Percentiles rank a stretch among this genome's conserved stretches.
These are phyloP conservation scores for Cardiospermum halicacabum DNA, from an alignment of 345 rosid genomes.

Conservation along the genomic window DNA sequence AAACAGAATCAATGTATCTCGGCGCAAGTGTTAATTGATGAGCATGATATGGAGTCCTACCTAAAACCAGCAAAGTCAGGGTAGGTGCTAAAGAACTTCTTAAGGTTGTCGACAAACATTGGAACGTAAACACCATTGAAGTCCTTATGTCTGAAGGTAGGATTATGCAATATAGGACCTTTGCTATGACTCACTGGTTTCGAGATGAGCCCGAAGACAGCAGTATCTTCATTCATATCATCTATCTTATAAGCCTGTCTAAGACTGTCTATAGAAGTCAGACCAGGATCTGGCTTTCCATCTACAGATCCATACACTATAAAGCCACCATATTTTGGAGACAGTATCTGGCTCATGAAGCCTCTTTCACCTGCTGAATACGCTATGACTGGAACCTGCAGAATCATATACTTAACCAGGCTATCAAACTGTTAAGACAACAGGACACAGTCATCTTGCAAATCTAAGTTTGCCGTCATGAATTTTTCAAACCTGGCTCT, in stretches of 20 bases:
- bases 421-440: background rate
- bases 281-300: conserved; percentile 37
- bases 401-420: background rate
- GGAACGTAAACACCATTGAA: conserved; percentile 56
- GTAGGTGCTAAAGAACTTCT: conserved; percentile 44
- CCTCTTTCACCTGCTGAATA: conserved; percentile 57
- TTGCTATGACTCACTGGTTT: conserved; percentile 66
- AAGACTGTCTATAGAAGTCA: conserved; percentile 42
- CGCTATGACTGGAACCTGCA: conserved; percentile 46
- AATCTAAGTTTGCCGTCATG: background rate
- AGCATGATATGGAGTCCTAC: conserved; percentile 16
- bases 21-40: background rate
- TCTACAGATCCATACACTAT: conserved; percentile 50
- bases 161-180: conserved; percentile 62
- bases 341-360: conserved; percentile 50
- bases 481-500: conserved; percentile 30
- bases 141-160: conserved; percentile 41
- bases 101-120: conserved; percentile 54
- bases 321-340: conserved; percentile 44
- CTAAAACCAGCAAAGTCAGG: conserved; percentile 54
- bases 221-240: conserved; percentile 32
- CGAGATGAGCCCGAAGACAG: conserved; percentile 52
- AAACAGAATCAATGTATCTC: background rate
- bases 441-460: too few species aligned
- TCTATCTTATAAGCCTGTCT: conserved; percentile 32